Evolutionary conservation across 2,329 filamentous ascomycete species (phyloP).

Genomic region (Neofusicoccum cordaticola): DNA sequence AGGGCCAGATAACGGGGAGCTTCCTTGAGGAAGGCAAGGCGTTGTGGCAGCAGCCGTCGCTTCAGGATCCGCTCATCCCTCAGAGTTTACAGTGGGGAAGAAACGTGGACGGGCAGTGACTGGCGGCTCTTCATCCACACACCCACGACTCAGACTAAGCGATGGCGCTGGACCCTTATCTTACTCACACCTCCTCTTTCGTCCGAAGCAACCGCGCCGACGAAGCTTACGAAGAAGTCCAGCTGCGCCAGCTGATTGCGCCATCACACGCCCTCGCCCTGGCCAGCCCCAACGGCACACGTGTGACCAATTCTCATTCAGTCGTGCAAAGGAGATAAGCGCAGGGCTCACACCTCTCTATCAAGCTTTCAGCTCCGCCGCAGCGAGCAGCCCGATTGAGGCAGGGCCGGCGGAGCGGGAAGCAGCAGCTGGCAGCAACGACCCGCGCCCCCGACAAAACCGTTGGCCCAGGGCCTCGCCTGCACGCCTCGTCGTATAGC

Average conservation of each 20-base stretch:
- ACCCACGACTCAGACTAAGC: no score
- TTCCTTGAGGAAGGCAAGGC: neutral
- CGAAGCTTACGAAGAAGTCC: neutral
- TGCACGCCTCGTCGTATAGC: neutral
- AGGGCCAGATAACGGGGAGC: neutral
- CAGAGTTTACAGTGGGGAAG: neutral
- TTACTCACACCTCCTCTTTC: slow-evolving; percentile 6
- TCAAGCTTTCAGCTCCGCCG: neutral
- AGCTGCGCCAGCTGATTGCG: neutral
- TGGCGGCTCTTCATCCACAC: neutral
- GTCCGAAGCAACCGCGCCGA: neutral
- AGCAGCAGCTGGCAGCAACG: no score
- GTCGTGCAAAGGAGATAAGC: neutral
- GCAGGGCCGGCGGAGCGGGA: no score
- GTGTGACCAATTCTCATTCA: neutral
- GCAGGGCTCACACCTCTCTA: neutral
- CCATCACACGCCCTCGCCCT: neutral
- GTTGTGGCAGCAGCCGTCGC: neutral
- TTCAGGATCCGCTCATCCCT: neutral
- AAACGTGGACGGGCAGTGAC: neutral
- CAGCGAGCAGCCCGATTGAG: no score
- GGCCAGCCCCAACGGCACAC: neutral
- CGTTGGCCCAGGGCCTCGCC: no score
- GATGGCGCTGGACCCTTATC: slow-evolving; percentile 1
- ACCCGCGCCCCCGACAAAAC: no score